Evolutionary conservation across 192 early-diverging fungal species (phyloP).

Genomic region (Backusella morwellensis): DNA sequence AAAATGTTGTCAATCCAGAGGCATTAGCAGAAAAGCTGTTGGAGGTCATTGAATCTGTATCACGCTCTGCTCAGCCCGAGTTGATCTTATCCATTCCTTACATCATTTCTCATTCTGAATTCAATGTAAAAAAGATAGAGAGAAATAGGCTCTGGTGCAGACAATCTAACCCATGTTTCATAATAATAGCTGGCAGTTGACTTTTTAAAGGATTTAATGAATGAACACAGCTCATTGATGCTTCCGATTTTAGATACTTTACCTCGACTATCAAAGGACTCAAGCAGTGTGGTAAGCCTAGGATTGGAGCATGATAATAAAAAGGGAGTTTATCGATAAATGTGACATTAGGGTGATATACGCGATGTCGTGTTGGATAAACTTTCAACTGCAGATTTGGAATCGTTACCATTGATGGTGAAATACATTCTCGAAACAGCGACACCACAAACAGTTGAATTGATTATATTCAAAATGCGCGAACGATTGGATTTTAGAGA

Average conservation of each 20-base stretch:
- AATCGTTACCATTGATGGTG: constrained; percentile 69
- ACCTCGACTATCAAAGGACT: constrained; percentile 59
- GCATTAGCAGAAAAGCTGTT: constrained; percentile 59
- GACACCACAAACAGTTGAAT: constrained; percentile 43
- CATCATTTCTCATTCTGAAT: constrained; percentile 72
- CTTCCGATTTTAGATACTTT: constrained; percentile 72
- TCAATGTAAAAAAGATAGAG: constrained; percentile 34
- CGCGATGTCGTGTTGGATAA: constrained; percentile 58
- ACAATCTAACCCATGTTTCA: background rate
- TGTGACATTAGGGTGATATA: constrained; percentile 35
- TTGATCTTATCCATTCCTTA: constrained; percentile 73
- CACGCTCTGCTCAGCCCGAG: constrained; percentile 51
- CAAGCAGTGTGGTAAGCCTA: constrained; percentile 40
- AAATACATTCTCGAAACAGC: constrained; percentile 72
- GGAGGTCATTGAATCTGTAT: constrained; percentile 41
- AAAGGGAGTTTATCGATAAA: background rate
- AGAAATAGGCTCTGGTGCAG: background rate
- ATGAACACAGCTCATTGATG: constrained; percentile 52
- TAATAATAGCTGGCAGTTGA: constrained; percentile 45
- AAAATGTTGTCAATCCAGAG: constrained; percentile 64
- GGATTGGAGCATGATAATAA: background rate
- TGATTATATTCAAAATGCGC: constrained; percentile 49
- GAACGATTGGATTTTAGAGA: constrained; percentile 63
- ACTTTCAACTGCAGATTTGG: constrained; percentile 64
- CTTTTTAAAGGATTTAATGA: constrained; percentile 61